Conservation (phyloP, 106 monocot genomes). For the Ottelia alismoides region DNA sequence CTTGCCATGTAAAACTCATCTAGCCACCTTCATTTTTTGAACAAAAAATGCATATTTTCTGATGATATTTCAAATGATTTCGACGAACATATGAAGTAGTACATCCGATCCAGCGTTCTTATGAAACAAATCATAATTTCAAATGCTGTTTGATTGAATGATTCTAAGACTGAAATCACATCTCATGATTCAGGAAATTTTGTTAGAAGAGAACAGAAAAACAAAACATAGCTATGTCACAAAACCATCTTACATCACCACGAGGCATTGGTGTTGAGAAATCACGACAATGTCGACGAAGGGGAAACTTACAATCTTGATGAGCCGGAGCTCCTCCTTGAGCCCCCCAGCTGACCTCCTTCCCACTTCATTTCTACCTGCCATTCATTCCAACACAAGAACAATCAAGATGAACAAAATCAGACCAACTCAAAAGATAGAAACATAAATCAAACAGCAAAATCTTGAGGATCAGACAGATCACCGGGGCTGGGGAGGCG, state of each 20-base stretch:
- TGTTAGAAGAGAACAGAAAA: too few species aligned
- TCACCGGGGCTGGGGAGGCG: neutral
- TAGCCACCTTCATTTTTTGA: too few species aligned
- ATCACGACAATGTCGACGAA: neutral
- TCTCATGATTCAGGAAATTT: too few species aligned
- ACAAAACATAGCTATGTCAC: neutral
- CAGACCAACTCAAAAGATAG: neutral
- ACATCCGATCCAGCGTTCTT: neutral
- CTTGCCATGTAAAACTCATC: too few species aligned
- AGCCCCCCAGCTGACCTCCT: neutral
- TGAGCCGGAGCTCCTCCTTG: slow-evolving; percentile 12
- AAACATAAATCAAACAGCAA: neutral
- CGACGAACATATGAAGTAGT: too few species aligned
- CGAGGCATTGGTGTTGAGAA: too few species aligned
- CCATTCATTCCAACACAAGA: neutral
- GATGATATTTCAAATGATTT: too few species aligned
- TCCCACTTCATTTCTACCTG: neutral
- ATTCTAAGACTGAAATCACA: too few species aligned
- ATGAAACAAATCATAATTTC: too few species aligned
- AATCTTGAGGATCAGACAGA: neutral
- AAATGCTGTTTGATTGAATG: too few species aligned
- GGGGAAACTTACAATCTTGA: slow-evolving; percentile 15
- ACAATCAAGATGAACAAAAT: slow-evolving; percentile 1
- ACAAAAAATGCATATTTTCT: too few species aligned
- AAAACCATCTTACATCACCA: too few species aligned